These are phyloP conservation scores for Mimosa bimucronata DNA, from an alignment of 306 rosid genomes.

Conservation along the genomic window DNA sequence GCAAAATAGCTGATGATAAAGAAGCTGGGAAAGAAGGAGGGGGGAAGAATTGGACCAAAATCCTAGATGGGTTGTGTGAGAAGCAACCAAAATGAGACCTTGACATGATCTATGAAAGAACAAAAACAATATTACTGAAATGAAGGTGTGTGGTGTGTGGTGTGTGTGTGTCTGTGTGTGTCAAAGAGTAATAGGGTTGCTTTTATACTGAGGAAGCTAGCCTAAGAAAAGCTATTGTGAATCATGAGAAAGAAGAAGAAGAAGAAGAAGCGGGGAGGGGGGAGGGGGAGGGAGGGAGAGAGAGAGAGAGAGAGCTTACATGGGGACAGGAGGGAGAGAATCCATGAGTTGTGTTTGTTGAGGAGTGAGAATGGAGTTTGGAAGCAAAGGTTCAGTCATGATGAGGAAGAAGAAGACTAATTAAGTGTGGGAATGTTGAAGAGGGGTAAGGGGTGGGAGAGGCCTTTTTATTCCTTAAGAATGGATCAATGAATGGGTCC, in stretches of 20 bases:
- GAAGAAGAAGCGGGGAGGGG: too few relatives aligned
- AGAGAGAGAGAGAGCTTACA: constrained; percentile 30
- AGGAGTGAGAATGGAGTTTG: constrained; percentile 45
- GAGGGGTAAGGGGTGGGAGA: background rate
- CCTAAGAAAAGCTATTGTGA: too few relatives aligned
- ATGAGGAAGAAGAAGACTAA: background rate
- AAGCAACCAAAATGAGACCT: background rate
- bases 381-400: constrained; percentile 49
- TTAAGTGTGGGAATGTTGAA: constrained; percentile 15
- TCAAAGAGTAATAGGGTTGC: background rate
- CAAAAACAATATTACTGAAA: background rate
- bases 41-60: background rate
- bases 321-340: constrained; percentile 38
- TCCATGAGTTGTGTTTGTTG: constrained; percentile 53
- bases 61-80: background rate
- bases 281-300: too few relatives aligned
- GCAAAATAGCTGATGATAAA: background rate
- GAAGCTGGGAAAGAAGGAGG: background rate
- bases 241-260: background rate
- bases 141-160: too few relatives aligned
- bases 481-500: background rate
- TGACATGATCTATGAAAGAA: background rate
- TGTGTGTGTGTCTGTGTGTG: too few relatives aligned
- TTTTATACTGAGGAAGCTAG: background rate
- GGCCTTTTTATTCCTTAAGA: constrained; percentile 2